Conservation (phyloP, 768 basidiomycete species). For the Lactifluus volemus region DNA sequence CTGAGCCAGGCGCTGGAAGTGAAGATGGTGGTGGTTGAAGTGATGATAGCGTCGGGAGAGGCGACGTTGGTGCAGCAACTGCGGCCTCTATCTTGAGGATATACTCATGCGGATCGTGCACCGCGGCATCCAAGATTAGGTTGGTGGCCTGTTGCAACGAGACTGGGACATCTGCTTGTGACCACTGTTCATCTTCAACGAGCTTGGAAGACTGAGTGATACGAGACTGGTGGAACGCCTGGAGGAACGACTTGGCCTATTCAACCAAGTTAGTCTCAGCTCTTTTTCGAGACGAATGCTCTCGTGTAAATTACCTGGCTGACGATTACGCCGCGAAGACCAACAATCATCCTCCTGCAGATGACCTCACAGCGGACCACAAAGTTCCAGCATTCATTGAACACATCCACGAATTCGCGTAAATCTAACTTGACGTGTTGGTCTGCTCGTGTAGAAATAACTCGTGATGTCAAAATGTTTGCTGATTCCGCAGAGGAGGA, state of each 20-base stretch:
- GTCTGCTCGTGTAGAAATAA: constrained; percentile 69
- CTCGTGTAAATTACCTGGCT: constrained; percentile 46
- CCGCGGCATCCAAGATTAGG: constrained; percentile 70
- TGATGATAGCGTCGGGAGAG: constrained; percentile 21
- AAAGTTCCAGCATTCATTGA: constrained; percentile 83
- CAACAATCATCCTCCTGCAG: constrained; percentile 87
- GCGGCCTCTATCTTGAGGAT: constrained; percentile 28
- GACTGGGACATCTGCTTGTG: constrained; percentile 61
- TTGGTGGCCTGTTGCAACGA: constrained; percentile 63
- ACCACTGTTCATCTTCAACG: constrained; percentile 96
- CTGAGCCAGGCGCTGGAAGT: constrained; percentile 21
- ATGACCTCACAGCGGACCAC: constrained; percentile 83
- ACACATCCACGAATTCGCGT: constrained; percentile 68
- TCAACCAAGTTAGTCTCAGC: background rate
- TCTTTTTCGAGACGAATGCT: background rate
- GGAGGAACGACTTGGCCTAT: constrained; percentile 82
- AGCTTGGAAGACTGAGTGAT: constrained; percentile 76
- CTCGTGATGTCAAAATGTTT: constrained; percentile 71
- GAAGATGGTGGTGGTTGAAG: constrained; percentile 24
- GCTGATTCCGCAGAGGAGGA: constrained; percentile 78
- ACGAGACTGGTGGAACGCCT: constrained; percentile 74
- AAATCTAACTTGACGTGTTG: constrained; percentile 68
- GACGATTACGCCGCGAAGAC: constrained; percentile 77
- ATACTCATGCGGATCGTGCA: constrained; percentile 71
- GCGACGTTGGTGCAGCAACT: constrained; percentile 22